These are phyloP conservation scores for Raphanus sativus DNA, from an alignment of 345 rosid species.

Conservation along the genomic window DNA sequence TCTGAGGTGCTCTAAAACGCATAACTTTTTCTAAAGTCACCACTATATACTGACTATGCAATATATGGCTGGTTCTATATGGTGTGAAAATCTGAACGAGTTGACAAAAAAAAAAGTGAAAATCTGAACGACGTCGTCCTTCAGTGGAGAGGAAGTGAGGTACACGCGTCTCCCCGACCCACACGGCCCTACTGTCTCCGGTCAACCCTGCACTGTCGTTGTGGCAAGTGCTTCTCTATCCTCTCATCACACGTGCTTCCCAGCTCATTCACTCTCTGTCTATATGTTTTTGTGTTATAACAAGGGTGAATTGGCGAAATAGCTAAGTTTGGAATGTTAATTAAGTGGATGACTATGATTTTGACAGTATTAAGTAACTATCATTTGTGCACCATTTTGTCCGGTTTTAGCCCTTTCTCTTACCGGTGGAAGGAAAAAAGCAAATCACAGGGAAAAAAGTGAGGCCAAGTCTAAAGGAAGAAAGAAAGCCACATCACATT, in stretches of 20 bases:
- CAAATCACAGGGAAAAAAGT: too few relatives aligned
- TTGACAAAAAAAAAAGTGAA: not conserved
- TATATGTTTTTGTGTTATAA: not conserved
- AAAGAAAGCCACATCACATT: too few relatives aligned
- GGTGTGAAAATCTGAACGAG: not conserved
- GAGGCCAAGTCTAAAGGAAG: too few relatives aligned
- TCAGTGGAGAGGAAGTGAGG: constrained; percentile 14
- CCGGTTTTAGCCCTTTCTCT: too few relatives aligned
- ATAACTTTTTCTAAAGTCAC: not conserved
- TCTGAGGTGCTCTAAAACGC: not conserved
- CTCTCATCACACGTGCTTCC: constrained; percentile 34
- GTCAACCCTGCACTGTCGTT: constrained; percentile 43
- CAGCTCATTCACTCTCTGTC: constrained; percentile 31
- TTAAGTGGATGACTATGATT: too few relatives aligned
- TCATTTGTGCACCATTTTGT: too few relatives aligned
- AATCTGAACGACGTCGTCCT: constrained; percentile 7
- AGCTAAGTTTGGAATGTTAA: too few relatives aligned
- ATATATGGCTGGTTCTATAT: not conserved
- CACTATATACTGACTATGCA: not conserved
- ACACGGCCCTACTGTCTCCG: constrained; percentile 27
- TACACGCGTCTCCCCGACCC: constrained; percentile 29
- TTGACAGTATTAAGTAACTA: too few relatives aligned
- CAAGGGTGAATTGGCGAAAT: too few relatives aligned
- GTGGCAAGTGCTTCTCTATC: constrained; percentile 37
- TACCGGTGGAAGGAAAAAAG: too few relatives aligned